Evolutionary conservation across 2,329 filamentous ascomycete genomes (phyloP).

Genomic region (Hypoxylon rubiginosum): DNA sequence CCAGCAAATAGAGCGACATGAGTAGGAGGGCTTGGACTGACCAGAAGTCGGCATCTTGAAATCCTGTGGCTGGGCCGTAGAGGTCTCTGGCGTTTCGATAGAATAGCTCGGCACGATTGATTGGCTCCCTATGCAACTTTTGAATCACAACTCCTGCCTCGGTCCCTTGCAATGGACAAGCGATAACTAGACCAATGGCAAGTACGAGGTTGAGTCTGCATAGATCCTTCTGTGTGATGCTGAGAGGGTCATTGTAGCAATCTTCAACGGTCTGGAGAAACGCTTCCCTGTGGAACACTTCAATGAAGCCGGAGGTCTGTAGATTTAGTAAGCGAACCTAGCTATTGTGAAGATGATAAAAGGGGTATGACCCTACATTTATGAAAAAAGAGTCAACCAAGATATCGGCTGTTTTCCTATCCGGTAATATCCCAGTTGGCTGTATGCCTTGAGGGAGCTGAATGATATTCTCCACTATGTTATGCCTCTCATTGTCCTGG

Average conservation of each 20-base stretch:
- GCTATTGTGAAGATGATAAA: not conserved
- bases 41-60: constrained; percentile 75
- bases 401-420: constrained; percentile 66
- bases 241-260: constrained; percentile 68
- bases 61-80: constrained; percentile 59
- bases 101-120: constrained; percentile 72
- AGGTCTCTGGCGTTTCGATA: constrained; percentile 71
- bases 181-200: constrained; percentile 72
- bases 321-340: constrained; percentile 36
- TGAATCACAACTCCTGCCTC: constrained; percentile 65
- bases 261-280: constrained; percentile 65
- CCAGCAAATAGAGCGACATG: constrained; percentile 75
- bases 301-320: constrained; percentile 71
- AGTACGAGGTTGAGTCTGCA: constrained; percentile 74
- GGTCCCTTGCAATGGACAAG: constrained; percentile 64
- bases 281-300: constrained; percentile 67
- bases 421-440: constrained; percentile 67
- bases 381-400: constrained; percentile 72
- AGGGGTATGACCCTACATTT: constrained; percentile 61
- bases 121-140: constrained; percentile 61
- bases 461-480: constrained; percentile 68
- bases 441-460: constrained; percentile 60
- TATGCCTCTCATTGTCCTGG: constrained; percentile 67
- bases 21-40: constrained; percentile 73
- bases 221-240: constrained; percentile 63